Conservation (phyloP, 2,329 filamentous ascomycete species). For the Albifimbria verrucaria region DNA sequence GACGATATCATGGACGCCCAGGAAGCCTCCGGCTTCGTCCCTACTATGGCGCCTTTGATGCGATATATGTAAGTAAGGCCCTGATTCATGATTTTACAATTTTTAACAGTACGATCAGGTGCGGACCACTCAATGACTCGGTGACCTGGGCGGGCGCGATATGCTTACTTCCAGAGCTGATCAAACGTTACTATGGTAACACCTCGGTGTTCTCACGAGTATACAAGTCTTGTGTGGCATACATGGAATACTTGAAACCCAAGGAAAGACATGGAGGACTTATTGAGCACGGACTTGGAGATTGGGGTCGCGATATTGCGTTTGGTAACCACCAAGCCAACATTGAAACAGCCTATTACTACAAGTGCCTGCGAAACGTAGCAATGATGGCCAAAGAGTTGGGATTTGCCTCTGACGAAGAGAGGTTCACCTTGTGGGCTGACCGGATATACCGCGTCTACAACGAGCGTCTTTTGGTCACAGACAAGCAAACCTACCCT, state of each 20-base stretch:
- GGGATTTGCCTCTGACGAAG: constrained; percentile 17
- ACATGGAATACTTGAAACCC: constrained; percentile 37
- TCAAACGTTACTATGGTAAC: constrained; percentile 36
- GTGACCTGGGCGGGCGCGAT: constrained; percentile 40
- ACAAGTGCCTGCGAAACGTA: constrained; percentile 34
- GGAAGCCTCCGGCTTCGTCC: constrained; percentile 39
- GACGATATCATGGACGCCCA: constrained; percentile 44
- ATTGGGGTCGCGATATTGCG: constrained; percentile 40
- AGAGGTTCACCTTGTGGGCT: constrained; percentile 21
- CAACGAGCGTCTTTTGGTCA: constrained; percentile 29
- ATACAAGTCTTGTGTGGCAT: constrained; percentile 32
- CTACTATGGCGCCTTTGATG: constrained; percentile 44
- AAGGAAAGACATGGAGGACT: constrained; percentile 37
- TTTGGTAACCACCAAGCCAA: constrained; percentile 41
- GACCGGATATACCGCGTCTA: constrained; percentile 27
- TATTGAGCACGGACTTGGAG: constrained; percentile 39
- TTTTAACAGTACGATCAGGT: too few species aligned
- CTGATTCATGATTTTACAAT: constrained; percentile 6
- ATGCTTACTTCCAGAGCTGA: constrained; percentile 31
- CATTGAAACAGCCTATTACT: constrained; percentile 41
- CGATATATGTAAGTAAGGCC: constrained; percentile 34
- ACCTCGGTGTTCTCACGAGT: constrained; percentile 32
- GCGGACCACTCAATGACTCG: constrained; percentile 43
- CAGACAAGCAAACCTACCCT: constrained; percentile 22
- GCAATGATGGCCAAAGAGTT: constrained; percentile 32